Evolutionary conservation across 306 rosid species (phyloP), one percentile per base, ranked within the genome.

Genomic region (Malus domestica): DNA sequence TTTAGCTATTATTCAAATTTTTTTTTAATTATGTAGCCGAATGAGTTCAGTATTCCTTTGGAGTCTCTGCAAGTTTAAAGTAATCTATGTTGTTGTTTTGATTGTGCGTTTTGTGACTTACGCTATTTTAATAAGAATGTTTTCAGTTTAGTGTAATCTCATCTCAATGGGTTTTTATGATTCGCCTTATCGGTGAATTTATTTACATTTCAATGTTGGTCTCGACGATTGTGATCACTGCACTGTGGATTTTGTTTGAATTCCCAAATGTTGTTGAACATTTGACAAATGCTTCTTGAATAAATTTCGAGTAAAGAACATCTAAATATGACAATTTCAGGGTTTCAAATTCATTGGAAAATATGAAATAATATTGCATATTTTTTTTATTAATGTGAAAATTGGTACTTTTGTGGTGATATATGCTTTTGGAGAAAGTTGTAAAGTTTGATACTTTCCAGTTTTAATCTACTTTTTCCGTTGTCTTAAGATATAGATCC

Each of bases 41-140:
- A 33, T 23, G 25, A 23, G 25, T 23, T 86, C 13, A 82, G 82
- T 16, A 95, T 92, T 72, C 93, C 98, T 1, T 76, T 91, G 76
- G 91, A 88, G 76, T 66, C 88, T 83, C 32, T 30, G 86, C 88
- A 83, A 80, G 57, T 45, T 29, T 72, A 23, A 60, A 2, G 30
- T 30, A 23, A 23, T 23, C 25, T 23, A 23, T 30, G 32, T 32
- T 54, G 72, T 66, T 80, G 38, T 61, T 55, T 45, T 40, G 3
- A 42, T 70, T 73, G 77, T 57, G 70, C 19, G 2, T 62, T 72
- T 79, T 79, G 72, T 55, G 67, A 54, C 30, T 18, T 72, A n/a
- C 12, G 25, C 12, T 70, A 20, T 46, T 59, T 61, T 30, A 29
- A 45, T 66, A 51, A 5, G 42, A 19, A 51, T 12, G 72, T 64